phyloP scores from a whole-genome alignment of 2,329 filamentous ascomycete genomes.

The Claviceps arundinis region DNA sequence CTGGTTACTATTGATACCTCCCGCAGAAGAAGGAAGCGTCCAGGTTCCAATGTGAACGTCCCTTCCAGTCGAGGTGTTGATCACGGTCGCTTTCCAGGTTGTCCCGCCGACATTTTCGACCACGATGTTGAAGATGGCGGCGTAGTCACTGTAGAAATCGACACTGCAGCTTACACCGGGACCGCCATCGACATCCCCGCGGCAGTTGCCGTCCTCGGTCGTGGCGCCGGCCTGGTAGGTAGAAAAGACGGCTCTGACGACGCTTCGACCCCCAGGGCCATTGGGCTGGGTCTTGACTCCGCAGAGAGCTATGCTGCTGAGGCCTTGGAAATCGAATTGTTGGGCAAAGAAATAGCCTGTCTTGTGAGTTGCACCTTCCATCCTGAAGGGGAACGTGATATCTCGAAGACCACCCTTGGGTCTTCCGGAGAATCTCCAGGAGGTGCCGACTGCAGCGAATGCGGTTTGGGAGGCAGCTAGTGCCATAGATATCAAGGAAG shows the following conservation, averaged over 20 bases:
- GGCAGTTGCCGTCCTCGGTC: background rate
- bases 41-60: background rate
- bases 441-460: background rate
- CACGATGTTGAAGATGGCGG: background rate
- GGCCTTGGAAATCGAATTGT: slow-evolving; percentile 9
- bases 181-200: background rate
- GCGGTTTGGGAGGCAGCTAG: background rate
- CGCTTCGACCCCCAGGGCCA: background rate
- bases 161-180: background rate
- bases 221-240: background rate
- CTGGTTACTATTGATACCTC: background rate
- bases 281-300: background rate
- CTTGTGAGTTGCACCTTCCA: slow-evolving; percentile 8
- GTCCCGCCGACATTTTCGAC: background rate
- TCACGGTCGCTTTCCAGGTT: background rate
- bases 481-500: background rate
- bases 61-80: background rate
- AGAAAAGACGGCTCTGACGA: background rate
- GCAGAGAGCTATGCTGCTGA: background rate
- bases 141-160: background rate
- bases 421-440: background rate
- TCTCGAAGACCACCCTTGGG: background rate
- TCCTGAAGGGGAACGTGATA: slow-evolving; percentile 12
- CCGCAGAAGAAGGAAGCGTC: background rate
- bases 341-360: slow-evolving; percentile 13